Base-by-base conservation (phyloP, 2,329 filamentous ascomycete species). In the Didymella segeticola region DNA sequence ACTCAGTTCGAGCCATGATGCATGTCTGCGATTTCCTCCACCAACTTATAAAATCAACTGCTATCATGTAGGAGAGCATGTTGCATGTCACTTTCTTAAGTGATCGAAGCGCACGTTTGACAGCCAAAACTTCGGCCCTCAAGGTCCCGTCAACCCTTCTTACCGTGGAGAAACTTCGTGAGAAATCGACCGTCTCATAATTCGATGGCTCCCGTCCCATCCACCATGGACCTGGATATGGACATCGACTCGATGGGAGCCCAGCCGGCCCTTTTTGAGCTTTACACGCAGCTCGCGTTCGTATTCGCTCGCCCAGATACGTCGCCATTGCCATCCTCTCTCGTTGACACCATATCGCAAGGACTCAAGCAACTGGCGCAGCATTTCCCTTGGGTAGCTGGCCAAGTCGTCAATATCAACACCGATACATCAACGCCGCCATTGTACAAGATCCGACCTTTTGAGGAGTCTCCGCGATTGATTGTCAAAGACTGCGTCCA, bases 341-440 rank as follows among this genome's bases (percentile, higher is more conserved):
- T 63, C 66, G 19, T 55, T 60, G 8, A 20, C 50, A 22, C 43
- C 6, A 15, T 66, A 10, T 45, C 41, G 8, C 1, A 15, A 7
- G 63, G 61, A 29, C 30, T 64, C 10, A 46, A 55, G 31, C 68
- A 69, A 2, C 70, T 84, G 0, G 58, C 74, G 0, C 42, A 60
- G 0, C 65, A 31, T 29, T 81, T 83, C 36, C 80, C 79, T 1
- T 83, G 79, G 79, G 53, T 79, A 1, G 76, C 80, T 3, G 81
- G 81, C 5, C 56, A 64, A 47, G 60, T 64, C 17, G 43, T 57
- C n/a, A 46, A 66, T 25, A 2, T 71, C 78, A 25, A 75, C 80
- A 0, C 61, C 6, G 56, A 56, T 8, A 46, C 64, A 4, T 68
- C 60, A 26, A 66, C 67, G 3, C 61, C 67, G 0, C 77, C 75